Evolutionary conservation across 345 rosid species (phyloP), one percentile per base, ranked within the genome.

Genomic region (Ailanthus altissimus): DNA sequence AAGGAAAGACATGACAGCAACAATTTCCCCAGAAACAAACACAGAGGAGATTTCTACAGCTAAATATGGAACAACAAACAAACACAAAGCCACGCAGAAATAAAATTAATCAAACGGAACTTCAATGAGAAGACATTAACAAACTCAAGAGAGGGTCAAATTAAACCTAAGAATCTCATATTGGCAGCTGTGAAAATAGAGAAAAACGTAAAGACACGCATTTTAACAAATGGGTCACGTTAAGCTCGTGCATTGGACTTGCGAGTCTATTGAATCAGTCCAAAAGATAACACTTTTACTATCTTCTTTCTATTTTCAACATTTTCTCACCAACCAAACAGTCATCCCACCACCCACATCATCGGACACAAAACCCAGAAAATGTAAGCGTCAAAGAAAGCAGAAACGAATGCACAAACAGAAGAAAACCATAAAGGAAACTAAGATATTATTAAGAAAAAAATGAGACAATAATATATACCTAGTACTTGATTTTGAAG

Each of bases 401-500:
- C 20, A 32, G 53, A 5, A 20, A 62, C 42, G 23, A 58, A 58
- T n/a, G 23, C 21, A 64, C 3, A 63, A 63, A 15, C 11, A 21
- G 21, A 43, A 66, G 43, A 9, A 43, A n/a, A 43, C 21, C 2
- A 20, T 2, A 8, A 18, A 40, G 2, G 20, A n/a, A 64, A 15
- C 42, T 42, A n/a, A n/a, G n/a, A 42, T 9, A 42, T 8, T 21
- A 42, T 38, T 8, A 8, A 64, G 42, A 65, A 20, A 11, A 21
- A 23, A 67, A 26, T 0, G 72, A 67, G 56, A 67, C 12, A 67
- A 21, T 10, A 8, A 26, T 26, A 14, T 32, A 50, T 18, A 50
- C 74, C 74, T 70, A 70, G 74, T 16, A 53, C 18, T 53, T 15
- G 46, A 70, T 20, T 70, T 50, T 70, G 61, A 51, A 51, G 47